These are phyloP conservation scores for Rhodamnia rubescens DNA, from an alignment of 345 rosid genomes.

Conservation along the genomic window DNA sequence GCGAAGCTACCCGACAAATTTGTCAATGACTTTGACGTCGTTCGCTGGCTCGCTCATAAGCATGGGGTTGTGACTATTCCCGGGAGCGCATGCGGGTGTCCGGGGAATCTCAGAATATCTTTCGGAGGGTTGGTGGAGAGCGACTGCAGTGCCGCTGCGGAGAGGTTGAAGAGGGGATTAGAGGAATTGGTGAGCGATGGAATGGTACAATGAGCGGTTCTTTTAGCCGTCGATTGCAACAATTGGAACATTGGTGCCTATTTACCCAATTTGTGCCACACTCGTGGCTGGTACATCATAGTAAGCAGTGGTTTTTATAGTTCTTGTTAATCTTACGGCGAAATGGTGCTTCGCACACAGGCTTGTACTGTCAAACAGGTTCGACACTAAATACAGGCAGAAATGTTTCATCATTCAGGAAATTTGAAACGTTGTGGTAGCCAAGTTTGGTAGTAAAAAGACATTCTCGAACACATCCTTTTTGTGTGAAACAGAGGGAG, in stretches of 20 bases:
- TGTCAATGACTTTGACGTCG: slow-evolving; percentile 44
- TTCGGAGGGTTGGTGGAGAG: slow-evolving; percentile 72
- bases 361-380: not conserved
- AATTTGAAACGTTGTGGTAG: not conserved
- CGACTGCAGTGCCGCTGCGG: slow-evolving; percentile 56
- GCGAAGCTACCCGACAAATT: slow-evolving; percentile 60
- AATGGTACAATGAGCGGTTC: slow-evolving; percentile 20
- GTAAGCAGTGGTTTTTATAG: not conserved
- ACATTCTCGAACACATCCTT: not conserved
- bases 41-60: slow-evolving; percentile 70
- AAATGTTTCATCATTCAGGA: not conserved
- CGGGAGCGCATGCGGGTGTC: slow-evolving; percentile 63
- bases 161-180: slow-evolving; percentile 55
- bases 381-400: not conserved
- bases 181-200: slow-evolving; percentile 58
- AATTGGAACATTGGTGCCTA: not conserved
- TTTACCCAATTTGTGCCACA: not conserved
- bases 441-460: not conserved
- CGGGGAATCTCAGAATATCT: slow-evolving; percentile 61
- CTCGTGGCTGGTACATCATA: not conserved
- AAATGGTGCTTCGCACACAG: not conserved
- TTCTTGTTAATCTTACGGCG: not conserved
- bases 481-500: not conserved
- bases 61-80: slow-evolving; percentile 86
- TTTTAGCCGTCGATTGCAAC: not conserved